Conservation (phyloP, 23 red algal species). For the Gracilariopsis chorda region DNA sequence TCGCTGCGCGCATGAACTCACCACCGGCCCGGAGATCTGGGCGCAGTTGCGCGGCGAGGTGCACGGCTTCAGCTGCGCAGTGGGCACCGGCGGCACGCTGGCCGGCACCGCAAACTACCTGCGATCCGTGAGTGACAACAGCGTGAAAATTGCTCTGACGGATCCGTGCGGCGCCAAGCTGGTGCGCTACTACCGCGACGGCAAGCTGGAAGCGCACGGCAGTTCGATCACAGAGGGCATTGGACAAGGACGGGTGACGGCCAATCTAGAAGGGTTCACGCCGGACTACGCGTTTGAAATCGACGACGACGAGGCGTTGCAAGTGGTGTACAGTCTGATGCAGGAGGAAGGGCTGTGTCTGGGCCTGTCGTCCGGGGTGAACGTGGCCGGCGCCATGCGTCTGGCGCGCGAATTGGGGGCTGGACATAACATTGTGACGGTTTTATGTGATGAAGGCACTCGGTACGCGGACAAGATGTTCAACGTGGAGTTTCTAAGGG, state of each 20-base stretch:
- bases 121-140: slow-evolving; percentile 29
- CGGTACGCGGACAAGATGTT: slow-evolving; percentile 77
- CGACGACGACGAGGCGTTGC: slow-evolving; percentile 49
- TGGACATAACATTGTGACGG: slow-evolving; percentile 79
- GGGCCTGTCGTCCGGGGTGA: slow-evolving; percentile 75
- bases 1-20: slow-evolving; percentile 60
- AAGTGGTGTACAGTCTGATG: slow-evolving; percentile 66
- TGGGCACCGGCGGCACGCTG: slow-evolving; percentile 85
- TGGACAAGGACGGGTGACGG: slow-evolving; percentile 81
- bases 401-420: slow-evolving; percentile 65
- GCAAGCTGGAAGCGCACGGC: slow-evolving; percentile 63
- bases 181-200: slow-evolving; percentile 67
- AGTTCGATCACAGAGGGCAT: slow-evolving; percentile 83
- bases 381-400: slow-evolving; percentile 78
- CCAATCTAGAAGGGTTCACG: slow-evolving; percentile 66
- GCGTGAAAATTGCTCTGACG: slow-evolving; percentile 79
- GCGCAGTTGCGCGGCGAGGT: slow-evolving; percentile 56
- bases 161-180: slow-evolving; percentile 81
- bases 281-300: slow-evolving; percentile 83
- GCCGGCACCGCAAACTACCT: slow-evolving; percentile 57
- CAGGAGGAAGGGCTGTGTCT: slow-evolving; percentile 75
- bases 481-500: slow-evolving; percentile 37
- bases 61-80: slow-evolving; percentile 71
- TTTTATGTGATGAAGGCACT: slow-evolving; percentile 77
- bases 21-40: slow-evolving; percentile 94